Evolutionary conservation across 2,329 filamentous ascomycete species (phyloP), one percentile per base, ranked within the genome.

Genomic region (Botryosphaeria dothidea): DNA sequence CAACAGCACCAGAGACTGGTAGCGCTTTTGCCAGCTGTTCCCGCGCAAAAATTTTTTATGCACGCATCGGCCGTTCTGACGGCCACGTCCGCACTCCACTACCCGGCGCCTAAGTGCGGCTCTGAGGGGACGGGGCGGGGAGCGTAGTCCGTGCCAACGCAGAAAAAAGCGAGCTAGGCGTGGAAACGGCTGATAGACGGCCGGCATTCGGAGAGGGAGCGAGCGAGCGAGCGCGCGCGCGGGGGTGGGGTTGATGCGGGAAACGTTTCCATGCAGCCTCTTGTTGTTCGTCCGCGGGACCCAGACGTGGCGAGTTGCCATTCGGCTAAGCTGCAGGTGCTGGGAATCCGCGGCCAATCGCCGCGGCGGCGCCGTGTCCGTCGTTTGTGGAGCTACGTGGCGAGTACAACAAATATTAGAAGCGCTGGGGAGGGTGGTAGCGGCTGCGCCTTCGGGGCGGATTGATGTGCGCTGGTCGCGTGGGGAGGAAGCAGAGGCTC

Each of bases 311-410:
- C 56, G 38, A 7, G 27, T 13, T 31, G 56, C 27, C 27, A 60
- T 60, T 60, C 56, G 56, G 56, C 27, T 60, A 60, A 46, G 23
- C 21, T 60, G 56, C 56, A 60, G 38, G 27, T 48, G 1, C 25
- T n/a, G 27, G 34, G 13, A 27, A 8, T 5, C 36, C 36, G n/a
- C 49, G 29, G 49, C 41, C 43, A 45, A 60, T 15, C 56, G 27
- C 15, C 25, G 36, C 9, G 7, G 2, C 25, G 11, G 27, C 43
- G 15, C 23, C 25, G 56, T 34, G 41, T 23, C 27, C 5, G 23
- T 15, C 25, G 23, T 60, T n/a, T 46, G 56, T 60, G 56, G 56
- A 60, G 56, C 56, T 60, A 60, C 56, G 56, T 60, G 56, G 56
- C 49, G 27, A 13, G 49, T 34, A 41, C 11, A n/a, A 41, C 11